Evolutionary conservation across 352 stramenopile genomes (phyloP).

Genomic region (Globisporangium cederbergense): DNA sequence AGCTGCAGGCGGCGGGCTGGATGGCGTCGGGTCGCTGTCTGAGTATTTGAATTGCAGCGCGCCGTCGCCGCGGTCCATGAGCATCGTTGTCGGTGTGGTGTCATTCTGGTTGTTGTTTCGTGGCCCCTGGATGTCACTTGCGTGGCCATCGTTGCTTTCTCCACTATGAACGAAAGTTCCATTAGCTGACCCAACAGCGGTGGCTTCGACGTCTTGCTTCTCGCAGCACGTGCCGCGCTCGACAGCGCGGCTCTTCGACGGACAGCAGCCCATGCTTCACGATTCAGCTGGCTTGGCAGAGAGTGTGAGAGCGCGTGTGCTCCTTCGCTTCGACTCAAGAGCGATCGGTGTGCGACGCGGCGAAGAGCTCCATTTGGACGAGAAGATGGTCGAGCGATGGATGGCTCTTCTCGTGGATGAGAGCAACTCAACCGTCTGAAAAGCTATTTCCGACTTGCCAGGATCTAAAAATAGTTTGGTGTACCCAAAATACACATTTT

Average conservation of each 20-base stretch:
- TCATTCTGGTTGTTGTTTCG: conserved; percentile 2
- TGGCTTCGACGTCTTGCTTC: background rate
- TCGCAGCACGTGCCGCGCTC: conserved; percentile 3
- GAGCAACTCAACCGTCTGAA: background rate
- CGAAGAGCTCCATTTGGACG: conserved; percentile 3
- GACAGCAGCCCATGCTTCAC: conserved; percentile 56
- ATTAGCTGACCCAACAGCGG: background rate
- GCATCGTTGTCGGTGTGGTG: conserved; percentile 22
- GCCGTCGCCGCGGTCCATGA: conserved; percentile 37
- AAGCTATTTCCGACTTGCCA: conserved; percentile 4
- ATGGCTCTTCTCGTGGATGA: conserved; percentile 1
- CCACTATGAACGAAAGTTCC: background rate
- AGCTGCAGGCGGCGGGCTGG: conserved; percentile 5
- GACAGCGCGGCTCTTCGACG: conserved; percentile 35
- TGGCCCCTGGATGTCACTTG: background rate
- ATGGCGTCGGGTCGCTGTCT: conserved; percentile 24
- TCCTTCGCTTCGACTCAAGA: background rate
- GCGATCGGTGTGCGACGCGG: background rate
- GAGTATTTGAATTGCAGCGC: conserved; percentile 22
- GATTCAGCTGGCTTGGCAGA: background rate
- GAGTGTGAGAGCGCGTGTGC: too few species aligned
- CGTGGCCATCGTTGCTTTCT: background rate
- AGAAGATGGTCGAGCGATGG: background rate
- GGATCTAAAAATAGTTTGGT: background rate
- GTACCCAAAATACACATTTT: background rate